Evolutionary conservation across 2,329 filamentous ascomycete genomes (phyloP).

Genomic region (Aspergillus sojae): DNA sequence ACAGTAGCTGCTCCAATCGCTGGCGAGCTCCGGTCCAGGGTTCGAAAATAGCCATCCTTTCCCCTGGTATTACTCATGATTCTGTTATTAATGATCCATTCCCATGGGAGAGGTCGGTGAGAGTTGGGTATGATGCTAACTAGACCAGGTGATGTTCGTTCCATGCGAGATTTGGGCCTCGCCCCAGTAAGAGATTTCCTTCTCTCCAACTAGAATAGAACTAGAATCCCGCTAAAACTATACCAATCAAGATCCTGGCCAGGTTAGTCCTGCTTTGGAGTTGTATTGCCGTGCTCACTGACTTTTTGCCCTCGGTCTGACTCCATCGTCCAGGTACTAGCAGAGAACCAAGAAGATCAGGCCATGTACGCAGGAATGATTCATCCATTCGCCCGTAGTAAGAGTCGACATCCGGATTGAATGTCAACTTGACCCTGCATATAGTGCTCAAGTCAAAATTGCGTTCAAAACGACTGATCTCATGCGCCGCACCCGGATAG

Average conservation of each 20-base stretch:
- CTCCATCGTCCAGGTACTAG: not conserved
- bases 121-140: conserved; percentile 4
- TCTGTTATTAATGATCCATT: not conserved
- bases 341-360: not conserved
- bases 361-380: not conserved
- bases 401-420: not conserved
- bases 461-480: not conserved
- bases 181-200: not conserved
- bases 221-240: not conserved
- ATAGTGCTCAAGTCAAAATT: not conserved
- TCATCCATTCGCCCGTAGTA: not conserved
- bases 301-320: not conserved
- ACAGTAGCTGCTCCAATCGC: not conserved
- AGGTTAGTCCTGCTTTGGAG: not conserved
- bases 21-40: conserved; percentile 5
- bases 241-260: not conserved
- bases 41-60: not conserved
- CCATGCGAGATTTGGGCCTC: conserved; percentile 17
- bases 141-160: conserved; percentile 22
- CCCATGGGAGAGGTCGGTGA: not conserved
- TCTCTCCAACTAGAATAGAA: conserved; percentile 1
- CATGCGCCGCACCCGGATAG: conserved; percentile 2
- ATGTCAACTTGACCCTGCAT: not conserved
- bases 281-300: not conserved
- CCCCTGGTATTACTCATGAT: not conserved